Evolutionary conservation across 805 yeast species (phyloP).

Genomic region (Ogataea haglerorum): DNA sequence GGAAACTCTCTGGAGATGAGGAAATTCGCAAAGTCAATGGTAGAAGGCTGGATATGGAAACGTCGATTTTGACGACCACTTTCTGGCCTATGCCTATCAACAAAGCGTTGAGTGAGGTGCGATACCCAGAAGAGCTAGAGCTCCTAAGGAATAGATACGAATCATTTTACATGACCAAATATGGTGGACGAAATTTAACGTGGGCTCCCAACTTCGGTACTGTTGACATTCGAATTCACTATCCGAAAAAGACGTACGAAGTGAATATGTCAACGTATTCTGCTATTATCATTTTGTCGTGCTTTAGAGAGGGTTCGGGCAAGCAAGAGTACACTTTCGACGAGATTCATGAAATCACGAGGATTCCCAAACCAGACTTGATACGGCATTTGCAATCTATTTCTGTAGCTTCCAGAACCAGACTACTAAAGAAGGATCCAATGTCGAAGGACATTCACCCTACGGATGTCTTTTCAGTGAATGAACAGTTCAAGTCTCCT

Average conservation of each 20-base stretch:
- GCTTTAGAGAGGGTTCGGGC: conserved; percentile 57
- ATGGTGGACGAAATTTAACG: conserved; percentile 54
- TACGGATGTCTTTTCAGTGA: conserved; percentile 63
- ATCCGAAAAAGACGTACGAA: conserved; percentile 68
- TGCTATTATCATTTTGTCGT: conserved; percentile 62
- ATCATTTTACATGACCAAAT: conserved; percentile 46
- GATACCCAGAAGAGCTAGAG: conserved; percentile 44
- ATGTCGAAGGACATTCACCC: conserved; percentile 66
- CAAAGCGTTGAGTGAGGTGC: conserved; percentile 33
- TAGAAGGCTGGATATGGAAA: conserved; percentile 40
- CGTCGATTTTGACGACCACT: conserved; percentile 55
- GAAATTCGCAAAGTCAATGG: conserved; percentile 22
- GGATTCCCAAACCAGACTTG: conserved; percentile 71
- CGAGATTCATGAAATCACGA: conserved; percentile 63
- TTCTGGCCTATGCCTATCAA: conserved; percentile 63
- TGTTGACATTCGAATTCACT: conserved; percentile 71
- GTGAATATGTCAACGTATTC: conserved; percentile 78
- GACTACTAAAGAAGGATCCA: conserved; percentile 72
- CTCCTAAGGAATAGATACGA: conserved; percentile 45
- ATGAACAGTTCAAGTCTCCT: conserved; percentile 65
- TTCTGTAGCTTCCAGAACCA: conserved; percentile 76
- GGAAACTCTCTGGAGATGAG: conserved; percentile 15
- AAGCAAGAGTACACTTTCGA: conserved; percentile 48
- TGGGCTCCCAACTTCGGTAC: conserved; percentile 89
- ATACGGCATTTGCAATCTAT: conserved; percentile 77